Base-by-base conservation (phyloP, 1,139 yeast species). In the Zygoascus hellenicus region DNA sequence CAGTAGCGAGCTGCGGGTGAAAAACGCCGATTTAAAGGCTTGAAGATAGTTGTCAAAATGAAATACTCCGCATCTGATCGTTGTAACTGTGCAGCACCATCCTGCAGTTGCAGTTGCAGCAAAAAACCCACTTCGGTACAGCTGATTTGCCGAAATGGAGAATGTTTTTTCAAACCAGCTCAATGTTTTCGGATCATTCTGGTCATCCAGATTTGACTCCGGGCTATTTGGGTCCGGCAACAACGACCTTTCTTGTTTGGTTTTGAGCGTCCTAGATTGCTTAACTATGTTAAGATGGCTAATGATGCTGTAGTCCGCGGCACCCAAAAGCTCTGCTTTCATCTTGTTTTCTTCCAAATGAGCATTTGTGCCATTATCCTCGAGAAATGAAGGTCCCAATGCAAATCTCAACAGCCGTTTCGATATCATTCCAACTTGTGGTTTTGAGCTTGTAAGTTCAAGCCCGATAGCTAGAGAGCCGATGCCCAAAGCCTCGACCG, bases 331-430 rank as follows among this genome's bases (percentile, higher is more conserved):
- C 37, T 53, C 56, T 1, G 56, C 54, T 5, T 47, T 42, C 16
- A 37, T 32, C 17, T 52, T 42, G n/a, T 41, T 34, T 19, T 32
- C 38, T 5, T 26, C 39, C 14, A 49, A 38, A 14, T 37, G 47
- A 4, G 42, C 33, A 28, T 42, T 46, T 36, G 45, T 45, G 29
- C 45, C 36, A 36, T 51, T 50, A n/a, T 44, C 49, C 38, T 46
- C 40, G 16, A 57, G 46, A 42, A 58, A 60, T 9, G 61, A 57
- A 3, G 61, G 59, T 10, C 64, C 64, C 36, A 60, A 42, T n/a
- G 61, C 62, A 43, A 59, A 54, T 37, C 64, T 34, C 42, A 59
- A 47, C 28, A 60, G 50, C 32, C 61, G 50, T 32, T 59, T 58
- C 10, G 55, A 49, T 6, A 60, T 60, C 64, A 60, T 59, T 30